phyloP scores from a whole-genome alignment of 805 yeast genomes.

The Yarrowia porcina region DNA sequence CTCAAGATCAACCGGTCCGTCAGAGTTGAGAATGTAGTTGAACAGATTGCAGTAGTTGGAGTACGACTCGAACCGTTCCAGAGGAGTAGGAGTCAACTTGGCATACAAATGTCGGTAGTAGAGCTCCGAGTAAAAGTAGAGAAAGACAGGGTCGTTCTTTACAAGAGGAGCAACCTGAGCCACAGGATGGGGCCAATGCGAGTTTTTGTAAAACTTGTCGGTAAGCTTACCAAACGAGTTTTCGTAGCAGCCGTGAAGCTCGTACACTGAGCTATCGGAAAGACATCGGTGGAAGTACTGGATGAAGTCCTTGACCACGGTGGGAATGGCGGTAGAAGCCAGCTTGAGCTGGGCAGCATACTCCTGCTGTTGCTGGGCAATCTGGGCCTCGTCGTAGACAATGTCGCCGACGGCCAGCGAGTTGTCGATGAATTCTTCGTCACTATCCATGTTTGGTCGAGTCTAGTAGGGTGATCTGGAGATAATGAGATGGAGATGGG shows the following conservation, averaged over 20 bases:
- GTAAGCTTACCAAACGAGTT: conserved; percentile 46
- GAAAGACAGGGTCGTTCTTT: conserved; percentile 45
- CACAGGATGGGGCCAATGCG: conserved; percentile 49
- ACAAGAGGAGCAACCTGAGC: conserved; percentile 45
- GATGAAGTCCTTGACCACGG: conserved; percentile 45
- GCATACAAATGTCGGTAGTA: conserved; percentile 52
- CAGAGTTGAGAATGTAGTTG: conserved; percentile 45
- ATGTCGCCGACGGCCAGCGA: conserved; percentile 24
- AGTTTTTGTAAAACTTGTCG: conserved; percentile 44
- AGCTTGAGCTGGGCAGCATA: conserved; percentile 34
- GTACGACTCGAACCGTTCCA: conserved; percentile 47
- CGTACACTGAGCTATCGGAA: conserved; percentile 44
- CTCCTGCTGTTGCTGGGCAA: conserved; percentile 37
- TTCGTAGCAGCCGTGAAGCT: conserved; percentile 47
- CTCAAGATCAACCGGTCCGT: conserved; percentile 47
- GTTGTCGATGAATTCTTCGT: conserved; percentile 26
- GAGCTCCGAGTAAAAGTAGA: conserved; percentile 48
- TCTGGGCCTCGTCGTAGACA: conserved; percentile 37
- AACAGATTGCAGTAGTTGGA: conserved; percentile 50
- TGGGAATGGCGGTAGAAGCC: conserved; percentile 40
- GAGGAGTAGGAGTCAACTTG: conserved; percentile 44
- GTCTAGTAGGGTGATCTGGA: background rate
- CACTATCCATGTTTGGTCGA: conserved; percentile 17
- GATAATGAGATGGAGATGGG: background rate
- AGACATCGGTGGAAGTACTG: conserved; percentile 44